phyloP scores from a whole-genome alignment of 1,284 basidiomycete genomes.

The Veloboletus limbatus region DNA sequence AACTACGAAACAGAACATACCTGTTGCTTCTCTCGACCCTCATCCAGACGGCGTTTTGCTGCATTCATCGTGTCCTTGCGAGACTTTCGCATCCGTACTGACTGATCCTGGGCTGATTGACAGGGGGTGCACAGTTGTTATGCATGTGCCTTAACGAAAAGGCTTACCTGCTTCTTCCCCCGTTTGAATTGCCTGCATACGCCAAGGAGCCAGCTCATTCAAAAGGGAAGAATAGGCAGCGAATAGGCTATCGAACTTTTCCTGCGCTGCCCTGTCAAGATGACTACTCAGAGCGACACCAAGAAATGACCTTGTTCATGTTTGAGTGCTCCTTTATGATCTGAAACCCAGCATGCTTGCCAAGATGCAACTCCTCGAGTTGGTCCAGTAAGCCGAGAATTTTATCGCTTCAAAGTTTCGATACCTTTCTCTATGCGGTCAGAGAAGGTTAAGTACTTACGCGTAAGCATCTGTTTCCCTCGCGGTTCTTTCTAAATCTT shows the following conservation, averaged over 20 bases:
- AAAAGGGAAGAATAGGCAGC: slow-evolving; percentile 33
- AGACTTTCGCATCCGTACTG: slow-evolving; percentile 33
- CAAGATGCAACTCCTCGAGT: slow-evolving; percentile 25
- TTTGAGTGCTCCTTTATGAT: slow-evolving; percentile 8
- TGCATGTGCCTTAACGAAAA: background rate
- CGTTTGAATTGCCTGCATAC: slow-evolving; percentile 35
- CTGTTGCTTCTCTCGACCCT: slow-evolving; percentile 42
- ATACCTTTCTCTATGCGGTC: background rate
- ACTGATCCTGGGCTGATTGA: slow-evolving; percentile 36
- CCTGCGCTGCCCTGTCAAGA: slow-evolving; percentile 29
- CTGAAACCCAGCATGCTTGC: slow-evolving; percentile 11
- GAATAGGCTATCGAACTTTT: slow-evolving; percentile 33
- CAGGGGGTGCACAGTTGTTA: slow-evolving; percentile 2
- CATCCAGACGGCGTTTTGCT: slow-evolving; percentile 39
- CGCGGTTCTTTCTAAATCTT: slow-evolving; percentile 13
- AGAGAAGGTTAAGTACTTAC: slow-evolving; percentile 21
- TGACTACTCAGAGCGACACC: background rate
- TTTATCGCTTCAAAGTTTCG: slow-evolving; percentile 22
- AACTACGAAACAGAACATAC: slow-evolving; percentile 18
- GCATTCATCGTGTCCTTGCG: slow-evolving; percentile 37
- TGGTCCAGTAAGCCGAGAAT: slow-evolving; percentile 20
- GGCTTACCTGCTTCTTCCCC: slow-evolving; percentile 39
- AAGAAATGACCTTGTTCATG: slow-evolving; percentile 20
- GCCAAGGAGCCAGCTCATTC: slow-evolving; percentile 37
- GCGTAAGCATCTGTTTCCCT: slow-evolving; percentile 23